phyloP scores from a whole-genome alignment of 1,284 basidiomycete species.

The Tilletia caries region DNA sequence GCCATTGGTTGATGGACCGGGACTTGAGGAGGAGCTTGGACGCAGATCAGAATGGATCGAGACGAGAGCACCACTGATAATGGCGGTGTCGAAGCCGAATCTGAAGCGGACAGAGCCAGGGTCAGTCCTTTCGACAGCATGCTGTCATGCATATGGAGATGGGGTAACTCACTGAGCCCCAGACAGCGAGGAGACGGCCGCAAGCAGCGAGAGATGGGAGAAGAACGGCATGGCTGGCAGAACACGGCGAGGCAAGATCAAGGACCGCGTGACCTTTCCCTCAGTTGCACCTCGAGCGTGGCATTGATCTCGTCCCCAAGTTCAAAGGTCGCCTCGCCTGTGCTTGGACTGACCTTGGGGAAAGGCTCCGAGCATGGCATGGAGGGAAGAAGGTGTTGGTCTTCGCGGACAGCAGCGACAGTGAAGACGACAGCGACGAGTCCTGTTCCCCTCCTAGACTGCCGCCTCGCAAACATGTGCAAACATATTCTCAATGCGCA shows the following conservation, averaged over 20 bases:
- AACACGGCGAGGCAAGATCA: no score
- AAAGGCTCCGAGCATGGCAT: no score
- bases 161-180: conserved; percentile 4
- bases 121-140: neutral
- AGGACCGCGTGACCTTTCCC: no score
- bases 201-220: conserved; percentile 1
- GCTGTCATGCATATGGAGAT: neutral
- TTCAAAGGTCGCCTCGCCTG: no score
- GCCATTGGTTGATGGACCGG: neutral
- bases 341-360: no score
- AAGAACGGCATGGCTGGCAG: neutral
- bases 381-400: neutral
- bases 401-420: neutral
- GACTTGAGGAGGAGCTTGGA: neutral
- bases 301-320: no score
- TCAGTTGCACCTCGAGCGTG: no score
- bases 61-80: neutral
- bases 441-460: no score
- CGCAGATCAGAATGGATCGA: conserved; percentile 8
- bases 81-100: conserved; percentile 11
- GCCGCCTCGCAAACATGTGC: conserved; percentile 23
- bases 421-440: no score
- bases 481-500: conserved; percentile 54
- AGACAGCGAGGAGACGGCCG: conserved; percentile 4
- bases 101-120: neutral